These are phyloP conservation scores for Epichloe elymi DNA, from an alignment of 2,329 filamentous ascomycete species.

Conservation along the genomic window DNA sequence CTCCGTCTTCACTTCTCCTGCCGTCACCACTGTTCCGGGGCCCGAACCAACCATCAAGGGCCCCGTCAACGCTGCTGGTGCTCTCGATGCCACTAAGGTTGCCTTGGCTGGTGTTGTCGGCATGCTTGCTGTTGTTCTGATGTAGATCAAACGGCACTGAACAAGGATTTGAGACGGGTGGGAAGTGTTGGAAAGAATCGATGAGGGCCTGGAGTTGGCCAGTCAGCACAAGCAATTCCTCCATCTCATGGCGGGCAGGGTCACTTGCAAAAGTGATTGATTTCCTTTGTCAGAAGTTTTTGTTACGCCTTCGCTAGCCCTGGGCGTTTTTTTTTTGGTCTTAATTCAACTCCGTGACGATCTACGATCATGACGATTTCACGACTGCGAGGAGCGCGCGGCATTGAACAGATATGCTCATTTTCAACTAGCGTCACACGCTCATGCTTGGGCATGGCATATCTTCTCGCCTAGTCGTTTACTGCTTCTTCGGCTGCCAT, in stretches of 20 bases:
- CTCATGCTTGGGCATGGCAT: not conserved
- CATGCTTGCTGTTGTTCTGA: slow-evolving; percentile 34
- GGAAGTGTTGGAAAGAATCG: not conserved
- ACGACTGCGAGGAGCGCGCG: slow-evolving; percentile 1
- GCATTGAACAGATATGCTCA: not conserved
- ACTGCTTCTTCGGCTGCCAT: not conserved
- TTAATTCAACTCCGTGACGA: slow-evolving; percentile 6
- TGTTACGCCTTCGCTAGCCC: not conserved
- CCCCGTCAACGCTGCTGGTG: slow-evolving; percentile 28
- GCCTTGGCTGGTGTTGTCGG: slow-evolving; percentile 37
- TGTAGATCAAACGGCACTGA: slow-evolving; percentile 26
- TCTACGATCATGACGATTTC: slow-evolving; percentile 9
- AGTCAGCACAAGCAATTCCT: not conserved
- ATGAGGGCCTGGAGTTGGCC: not conserved
- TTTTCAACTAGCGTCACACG: not conserved
- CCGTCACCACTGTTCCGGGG: slow-evolving; percentile 10
- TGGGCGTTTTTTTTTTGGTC: not conserved
- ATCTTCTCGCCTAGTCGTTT: not conserved
- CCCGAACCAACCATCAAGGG: slow-evolving; percentile 22
- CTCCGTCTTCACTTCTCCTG: slow-evolving; percentile 10
- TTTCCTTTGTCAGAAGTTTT: slow-evolving; percentile 2
- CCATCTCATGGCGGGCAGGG: not conserved
- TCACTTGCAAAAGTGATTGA: not conserved
- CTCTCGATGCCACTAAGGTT: slow-evolving; percentile 30
- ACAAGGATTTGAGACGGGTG: too few relatives aligned